Evolutionary conservation across 2,329 filamentous ascomycete genomes (phyloP).

Genomic region (Pseudovirgaria hyperparasitica): DNA sequence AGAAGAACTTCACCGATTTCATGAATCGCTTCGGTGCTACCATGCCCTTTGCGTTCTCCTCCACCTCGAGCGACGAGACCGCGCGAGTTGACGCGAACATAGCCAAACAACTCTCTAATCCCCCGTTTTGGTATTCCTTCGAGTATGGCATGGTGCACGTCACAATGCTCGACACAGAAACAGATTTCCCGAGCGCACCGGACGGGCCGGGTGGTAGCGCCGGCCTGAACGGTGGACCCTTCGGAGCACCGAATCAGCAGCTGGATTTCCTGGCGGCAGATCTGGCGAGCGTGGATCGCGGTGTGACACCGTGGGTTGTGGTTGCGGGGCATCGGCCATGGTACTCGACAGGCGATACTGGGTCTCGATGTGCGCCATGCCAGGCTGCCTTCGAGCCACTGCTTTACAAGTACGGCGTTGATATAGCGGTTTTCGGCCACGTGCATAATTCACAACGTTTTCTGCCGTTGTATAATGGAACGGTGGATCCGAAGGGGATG

Average conservation of each 20-base stretch:
- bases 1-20: slow-evolving; percentile 49
- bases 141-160: slow-evolving; percentile 46
- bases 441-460: slow-evolving; percentile 47
- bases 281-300: slow-evolving; percentile 43
- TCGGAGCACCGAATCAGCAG: slow-evolving; percentile 37
- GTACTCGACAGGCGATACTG: slow-evolving; percentile 21
- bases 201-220: slow-evolving; percentile 30
- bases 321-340: slow-evolving; percentile 32
- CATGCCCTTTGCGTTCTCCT: slow-evolving; percentile 40
- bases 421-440: slow-evolving; percentile 44
- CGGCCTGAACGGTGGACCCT: slow-evolving; percentile 35
- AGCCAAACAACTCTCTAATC: slow-evolving; percentile 33
- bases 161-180: slow-evolving; percentile 44
- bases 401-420: slow-evolving; percentile 44
- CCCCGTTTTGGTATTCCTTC: slow-evolving; percentile 48
- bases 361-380: slow-evolving; percentile 32
- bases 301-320: slow-evolving; percentile 41
- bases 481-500: slow-evolving; percentile 28
- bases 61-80: slow-evolving; percentile 30
- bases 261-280: slow-evolving; percentile 43
- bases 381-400: slow-evolving; percentile 41
- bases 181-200: slow-evolving; percentile 40
- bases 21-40: slow-evolving; percentile 41
- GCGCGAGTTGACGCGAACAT: slow-evolving; percentile 34
- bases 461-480: slow-evolving; percentile 19